A percentile compares a stretch with the other conserved stretches of the same genome.
Evolutionary conservation across 1,139 yeast species (phyloP).

Genomic region (Yamadazyma buinensis): DNA sequence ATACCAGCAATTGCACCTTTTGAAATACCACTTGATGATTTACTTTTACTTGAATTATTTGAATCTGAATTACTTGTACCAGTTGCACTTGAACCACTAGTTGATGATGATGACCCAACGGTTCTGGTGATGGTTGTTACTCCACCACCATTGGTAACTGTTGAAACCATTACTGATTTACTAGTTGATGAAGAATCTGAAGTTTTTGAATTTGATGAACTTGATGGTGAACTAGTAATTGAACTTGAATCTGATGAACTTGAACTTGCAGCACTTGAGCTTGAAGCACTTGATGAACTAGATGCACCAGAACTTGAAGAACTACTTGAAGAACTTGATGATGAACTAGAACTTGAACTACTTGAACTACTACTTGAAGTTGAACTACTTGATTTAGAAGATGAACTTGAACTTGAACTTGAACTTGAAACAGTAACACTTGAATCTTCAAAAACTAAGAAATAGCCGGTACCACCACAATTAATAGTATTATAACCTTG

Average conservation of each 20-base stretch:
- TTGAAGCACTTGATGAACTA: background rate
- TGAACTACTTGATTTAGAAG: slow-evolving; percentile 10
- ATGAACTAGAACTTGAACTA: slow-evolving; percentile 4
- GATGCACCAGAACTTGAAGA: slow-evolving; percentile 1
- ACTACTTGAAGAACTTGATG: slow-evolving; percentile 3
- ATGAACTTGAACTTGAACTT: slow-evolving; percentile 7
- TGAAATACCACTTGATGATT: slow-evolving; percentile 26
- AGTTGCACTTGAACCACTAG: slow-evolving; percentile 5
- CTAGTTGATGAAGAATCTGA: slow-evolving; percentile 3
- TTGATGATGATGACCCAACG: slow-evolving; percentile 12
- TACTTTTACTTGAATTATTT: slow-evolving; percentile 4
- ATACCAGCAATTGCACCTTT: slow-evolving; percentile 75
- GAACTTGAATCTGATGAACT: slow-evolving; percentile 5
- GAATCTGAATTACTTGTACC: slow-evolving; percentile 8
- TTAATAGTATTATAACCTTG: slow-evolving; percentile 52
- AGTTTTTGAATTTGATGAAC: slow-evolving; percentile 1
- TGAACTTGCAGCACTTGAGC: slow-evolving; percentile 7
- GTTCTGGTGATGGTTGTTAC: slow-evolving; percentile 22
- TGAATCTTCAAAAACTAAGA: slow-evolving; percentile 43
- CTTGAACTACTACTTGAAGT: slow-evolving; percentile 9
- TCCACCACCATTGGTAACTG: slow-evolving; percentile 8
- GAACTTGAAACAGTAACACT: slow-evolving; percentile 18
- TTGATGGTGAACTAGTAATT: slow-evolving; percentile 1
- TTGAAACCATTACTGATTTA: slow-evolving; percentile 10
- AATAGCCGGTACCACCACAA: slow-evolving; percentile 61